Percentiles rank a stretch among this genome's conserved stretches.
phyloP scores from a whole-genome alignment of 2,329 filamentous ascomycete genomes.

The Talaromyces sp. region DNA sequence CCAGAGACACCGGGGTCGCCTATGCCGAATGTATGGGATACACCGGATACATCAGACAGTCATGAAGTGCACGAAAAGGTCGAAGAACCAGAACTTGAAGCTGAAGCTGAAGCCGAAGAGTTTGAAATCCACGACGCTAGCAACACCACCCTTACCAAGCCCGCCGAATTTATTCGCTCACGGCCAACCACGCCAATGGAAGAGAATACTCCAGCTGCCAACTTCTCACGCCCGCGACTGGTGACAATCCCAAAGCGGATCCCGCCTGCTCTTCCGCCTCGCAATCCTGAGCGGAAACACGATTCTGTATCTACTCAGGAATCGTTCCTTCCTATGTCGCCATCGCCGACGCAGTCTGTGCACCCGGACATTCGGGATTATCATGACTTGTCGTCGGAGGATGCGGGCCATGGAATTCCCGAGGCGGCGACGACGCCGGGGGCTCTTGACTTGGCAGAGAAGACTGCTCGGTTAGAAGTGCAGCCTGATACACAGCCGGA shows the following conservation, averaged over 20 bases:
- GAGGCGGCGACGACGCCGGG: slow-evolving; percentile 18
- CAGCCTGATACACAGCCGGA: not conserved
- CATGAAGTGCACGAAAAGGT: slow-evolving; percentile 19
- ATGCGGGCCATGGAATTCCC: not conserved
- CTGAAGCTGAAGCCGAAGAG: slow-evolving; percentile 18
- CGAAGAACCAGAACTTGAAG: slow-evolving; percentile 9
- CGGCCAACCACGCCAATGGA: slow-evolving; percentile 19
- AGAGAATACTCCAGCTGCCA: slow-evolving; percentile 57
- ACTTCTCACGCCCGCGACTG: slow-evolving; percentile 69
- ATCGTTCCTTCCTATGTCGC: slow-evolving; percentile 20
- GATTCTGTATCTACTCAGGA: slow-evolving; percentile 17
- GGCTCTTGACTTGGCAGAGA: not conserved
- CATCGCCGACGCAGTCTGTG: slow-evolving; percentile 16
- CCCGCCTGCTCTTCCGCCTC: slow-evolving; percentile 69
- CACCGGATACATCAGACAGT: slow-evolving; percentile 15
- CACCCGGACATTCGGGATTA: slow-evolving; percentile 17
- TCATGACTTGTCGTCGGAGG: slow-evolving; percentile 11
- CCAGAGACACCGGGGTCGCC: slow-evolving; percentile 17
- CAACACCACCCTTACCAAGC: slow-evolving; percentile 46
- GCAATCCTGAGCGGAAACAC: slow-evolving; percentile 53
- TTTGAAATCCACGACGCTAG: slow-evolving; percentile 41
- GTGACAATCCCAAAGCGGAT: slow-evolving; percentile 76
- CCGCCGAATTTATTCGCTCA: slow-evolving; percentile 34
- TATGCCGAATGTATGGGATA: slow-evolving; percentile 18
- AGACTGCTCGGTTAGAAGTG: not conserved